Evolutionary conservation across 2,329 filamentous ascomycete genomes (phyloP).

Genomic region (Cyphellophora attinorum): DNA sequence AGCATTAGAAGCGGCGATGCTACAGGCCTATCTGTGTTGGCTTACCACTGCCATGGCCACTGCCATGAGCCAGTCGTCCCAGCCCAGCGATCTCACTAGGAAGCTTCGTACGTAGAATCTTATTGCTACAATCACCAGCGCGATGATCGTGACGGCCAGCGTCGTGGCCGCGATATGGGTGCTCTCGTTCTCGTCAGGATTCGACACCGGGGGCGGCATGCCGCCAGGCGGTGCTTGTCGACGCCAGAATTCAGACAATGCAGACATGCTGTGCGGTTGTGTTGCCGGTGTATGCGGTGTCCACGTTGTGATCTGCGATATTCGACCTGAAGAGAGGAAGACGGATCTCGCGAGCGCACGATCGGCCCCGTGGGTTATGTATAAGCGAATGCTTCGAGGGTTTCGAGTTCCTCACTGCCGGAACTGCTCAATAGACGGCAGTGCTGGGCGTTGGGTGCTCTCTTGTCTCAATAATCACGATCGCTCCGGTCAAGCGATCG

Average conservation of each 20-base stretch:
- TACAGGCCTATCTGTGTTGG: too few species aligned
- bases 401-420: too few species aligned
- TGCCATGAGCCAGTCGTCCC: conserved; percentile 17
- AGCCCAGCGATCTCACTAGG: conserved; percentile 15
- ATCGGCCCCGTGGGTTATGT: neutral
- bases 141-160: conserved; percentile 6
- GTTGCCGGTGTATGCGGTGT: too few species aligned
- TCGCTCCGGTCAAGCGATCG: too few species aligned
- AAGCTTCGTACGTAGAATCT: conserved; percentile 17
- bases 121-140: neutral
- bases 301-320: neutral
- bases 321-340: neutral
- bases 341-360: neutral
- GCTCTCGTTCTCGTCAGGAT: conserved; percentile 4
- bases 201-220: conserved; percentile 3
- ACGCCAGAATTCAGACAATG: too few species aligned
- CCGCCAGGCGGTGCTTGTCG: too few species aligned
- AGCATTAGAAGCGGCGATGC: too few species aligned
- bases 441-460: too few species aligned
- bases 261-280: too few species aligned
- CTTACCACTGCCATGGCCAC: conserved; percentile 15
- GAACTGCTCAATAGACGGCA: too few species aligned
- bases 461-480: too few species aligned
- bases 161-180: conserved; percentile 7
- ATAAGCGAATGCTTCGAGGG: conserved; percentile 1